Percentiles rank a stretch among this genome's conserved stretches.
Conservation (phyloP, 768 basidiomycete genomes). For the Suillus subaureus region DNA sequence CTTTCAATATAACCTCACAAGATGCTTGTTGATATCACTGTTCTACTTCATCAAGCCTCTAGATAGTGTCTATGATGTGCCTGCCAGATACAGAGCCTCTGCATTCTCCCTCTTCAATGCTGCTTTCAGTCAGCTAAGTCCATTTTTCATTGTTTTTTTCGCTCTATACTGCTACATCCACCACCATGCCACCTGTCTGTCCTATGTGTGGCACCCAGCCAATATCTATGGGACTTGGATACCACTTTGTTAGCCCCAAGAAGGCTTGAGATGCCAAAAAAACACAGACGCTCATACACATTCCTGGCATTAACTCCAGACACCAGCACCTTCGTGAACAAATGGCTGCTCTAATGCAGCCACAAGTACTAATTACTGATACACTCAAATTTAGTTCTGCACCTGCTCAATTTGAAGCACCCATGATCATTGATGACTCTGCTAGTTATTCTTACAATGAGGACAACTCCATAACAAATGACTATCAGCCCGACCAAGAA, state of each 20-base stretch:
- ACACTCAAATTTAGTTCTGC: background rate
- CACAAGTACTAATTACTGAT: background rate
- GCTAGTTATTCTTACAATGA: background rate
- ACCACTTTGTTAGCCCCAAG: slow-evolving; percentile 19
- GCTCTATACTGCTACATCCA: background rate
- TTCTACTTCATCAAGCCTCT: no score
- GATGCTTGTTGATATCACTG: no score
- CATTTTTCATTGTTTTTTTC: background rate
- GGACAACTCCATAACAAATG: background rate
- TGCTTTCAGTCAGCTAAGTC: no score
- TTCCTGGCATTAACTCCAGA: background rate
- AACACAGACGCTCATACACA: slow-evolving; percentile 5
- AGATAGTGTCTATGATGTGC: no score
- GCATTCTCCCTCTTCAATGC: no score
- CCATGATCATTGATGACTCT: background rate
- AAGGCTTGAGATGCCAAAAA: slow-evolving; percentile 15
- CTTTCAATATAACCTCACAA: no score
- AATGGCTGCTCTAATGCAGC: background rate
- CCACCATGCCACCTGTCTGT: background rate
- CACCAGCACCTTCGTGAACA: background rate
- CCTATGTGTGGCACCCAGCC: background rate
- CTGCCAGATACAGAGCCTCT: no score
- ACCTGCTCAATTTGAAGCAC: background rate
- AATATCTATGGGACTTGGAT: slow-evolving; percentile 16
- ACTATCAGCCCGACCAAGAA: background rate